Evolutionary conservation across 177 flowering plant genomes (phyloP), one percentile per base, ranked within the genome.

Genomic region (Telopea speciosissima): DNA sequence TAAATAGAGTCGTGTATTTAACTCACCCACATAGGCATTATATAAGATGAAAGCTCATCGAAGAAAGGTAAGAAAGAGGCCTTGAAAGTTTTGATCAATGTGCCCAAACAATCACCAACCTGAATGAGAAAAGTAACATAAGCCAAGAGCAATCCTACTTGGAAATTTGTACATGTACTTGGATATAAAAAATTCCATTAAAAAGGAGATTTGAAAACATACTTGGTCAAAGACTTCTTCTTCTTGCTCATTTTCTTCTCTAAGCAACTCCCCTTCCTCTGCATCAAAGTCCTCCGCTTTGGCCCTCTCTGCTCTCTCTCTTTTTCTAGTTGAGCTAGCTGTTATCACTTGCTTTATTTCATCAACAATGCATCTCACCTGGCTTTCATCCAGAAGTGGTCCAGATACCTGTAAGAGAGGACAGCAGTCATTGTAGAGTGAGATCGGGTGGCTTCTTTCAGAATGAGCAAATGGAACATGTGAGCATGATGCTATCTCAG

Each of bases 261-360:
- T 83, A 42, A 88, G 82, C 74, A 87, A 66, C 72, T 87, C 90
- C 36, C 82, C 80, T 70, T 90, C 95, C 75, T 90, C 92, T 19
- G 88, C 90, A 82, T 90, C 90, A 73, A 90, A 90, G 71, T 88
- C 92, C 76, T 90, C 92, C 61, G 89, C 92, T 71, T 82, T 85
- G 24, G 85, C 72, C 76, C 88, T 85, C 69, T 88, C 90, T 40
- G 83, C 85, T 75, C 90, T 80, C 70, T 87, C 90, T 45, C 77
- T 72, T 71, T 81, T 87, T 72, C 95, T 84, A 52, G 79, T 75
- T 16, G 90, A 83, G 78, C 95, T 90, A 16, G 90, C 90, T 24
- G 88, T 86, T 16, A 90, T 83, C 16, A 88, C 89, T 65, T 76
- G 85, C 65, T 90, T 90, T 61, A 90, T 78, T 83, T 87, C 95